Evolutionary conservation across 768 basidiomycete species (phyloP), one percentile per base, ranked within the genome.

Genomic region (Pulveroboletus sp.): DNA sequence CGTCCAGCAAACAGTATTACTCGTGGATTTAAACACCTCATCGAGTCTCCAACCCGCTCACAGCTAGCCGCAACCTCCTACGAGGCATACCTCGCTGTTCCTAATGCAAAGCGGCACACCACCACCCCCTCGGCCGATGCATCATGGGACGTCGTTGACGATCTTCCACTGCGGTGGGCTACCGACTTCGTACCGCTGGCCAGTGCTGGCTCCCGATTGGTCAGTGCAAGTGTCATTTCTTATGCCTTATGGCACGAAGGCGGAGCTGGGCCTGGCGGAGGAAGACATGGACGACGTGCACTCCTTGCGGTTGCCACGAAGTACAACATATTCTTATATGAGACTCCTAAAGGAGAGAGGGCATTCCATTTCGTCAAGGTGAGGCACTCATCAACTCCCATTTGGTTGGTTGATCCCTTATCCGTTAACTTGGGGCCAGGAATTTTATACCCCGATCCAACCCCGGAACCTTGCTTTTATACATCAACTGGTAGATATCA

Each of bases 151-250:
- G 60, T 89, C 6, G 73, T 89, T 1, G 88, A 90, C 12, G 78
- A 80, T 41, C 68, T 86, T 9, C 86, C 88, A 2, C 59, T 91
- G 38, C 79, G 86, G 27, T 93, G 90, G 90, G 87, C 89, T n/a
- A 85, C 85, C 0, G 90, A 93, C 64, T 92, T 79, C 61, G 86
- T 89, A 2, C 83, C 87, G 0, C 76, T 93, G n/a, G 87, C 87
- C 5, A 68, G 77, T 2, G 66, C 76, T 22, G 80, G 85, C 3
- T 86, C 88, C 22, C 75, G 87, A 38, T 68, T 91, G 37, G 68
- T 74, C 23, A 78, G 76, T 49, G 58, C 74, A 2, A 78, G 80
- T 3, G 81, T 89, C 13, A 58, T 80, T 20, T 81, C 77, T 5
- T 93, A 85, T 62, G 80, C 85, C 9, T 68, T 89, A 4, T 89